Evolutionary conservation across 2,329 filamentous ascomycete genomes (phyloP).

Genomic region (Pseudogymnoascus sp.): DNA sequence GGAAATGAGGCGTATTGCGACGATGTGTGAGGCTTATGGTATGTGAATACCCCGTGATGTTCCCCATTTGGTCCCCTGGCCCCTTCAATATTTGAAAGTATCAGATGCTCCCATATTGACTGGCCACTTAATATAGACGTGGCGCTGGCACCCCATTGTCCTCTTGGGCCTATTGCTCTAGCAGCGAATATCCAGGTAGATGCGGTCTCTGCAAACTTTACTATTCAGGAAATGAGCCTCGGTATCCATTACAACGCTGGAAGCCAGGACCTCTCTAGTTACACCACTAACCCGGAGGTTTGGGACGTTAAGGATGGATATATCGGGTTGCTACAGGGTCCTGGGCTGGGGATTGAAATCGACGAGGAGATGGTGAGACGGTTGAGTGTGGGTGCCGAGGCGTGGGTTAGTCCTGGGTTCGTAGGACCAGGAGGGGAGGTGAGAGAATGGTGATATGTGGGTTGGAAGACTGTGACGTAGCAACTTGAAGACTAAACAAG

Average conservation of each 20-base stretch:
- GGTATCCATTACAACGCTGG: constrained; percentile 73
- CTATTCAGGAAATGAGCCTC: constrained; percentile 70
- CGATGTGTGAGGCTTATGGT: constrained; percentile 67
- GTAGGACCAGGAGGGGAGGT: constrained; percentile 59
- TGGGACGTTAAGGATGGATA: constrained; percentile 62
- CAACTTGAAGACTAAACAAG: not conserved
- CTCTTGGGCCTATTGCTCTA: constrained; percentile 63
- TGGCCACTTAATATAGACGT: constrained; percentile 31
- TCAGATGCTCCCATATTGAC: not conserved
- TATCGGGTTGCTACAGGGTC: constrained; percentile 50
- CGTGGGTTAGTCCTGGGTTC: constrained; percentile 62
- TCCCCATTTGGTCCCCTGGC: constrained; percentile 1
- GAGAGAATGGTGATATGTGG: constrained; percentile 52
- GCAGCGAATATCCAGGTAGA: constrained; percentile 65
- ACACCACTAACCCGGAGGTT: constrained; percentile 55
- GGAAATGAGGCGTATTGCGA: constrained; percentile 60
- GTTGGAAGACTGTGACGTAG: not conserved
- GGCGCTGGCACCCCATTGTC: constrained; percentile 65
- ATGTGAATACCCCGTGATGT: not conserved
- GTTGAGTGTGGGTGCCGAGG: constrained; percentile 47
- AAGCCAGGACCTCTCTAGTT: constrained; percentile 57
- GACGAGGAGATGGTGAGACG: constrained; percentile 61
- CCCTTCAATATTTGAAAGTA: not conserved
- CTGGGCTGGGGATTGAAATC: constrained; percentile 61
- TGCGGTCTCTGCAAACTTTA: constrained; percentile 53